Evolutionary conservation across 2,329 filamentous ascomycete genomes (phyloP).

Genomic region (Periconia macrospinosa): DNA sequence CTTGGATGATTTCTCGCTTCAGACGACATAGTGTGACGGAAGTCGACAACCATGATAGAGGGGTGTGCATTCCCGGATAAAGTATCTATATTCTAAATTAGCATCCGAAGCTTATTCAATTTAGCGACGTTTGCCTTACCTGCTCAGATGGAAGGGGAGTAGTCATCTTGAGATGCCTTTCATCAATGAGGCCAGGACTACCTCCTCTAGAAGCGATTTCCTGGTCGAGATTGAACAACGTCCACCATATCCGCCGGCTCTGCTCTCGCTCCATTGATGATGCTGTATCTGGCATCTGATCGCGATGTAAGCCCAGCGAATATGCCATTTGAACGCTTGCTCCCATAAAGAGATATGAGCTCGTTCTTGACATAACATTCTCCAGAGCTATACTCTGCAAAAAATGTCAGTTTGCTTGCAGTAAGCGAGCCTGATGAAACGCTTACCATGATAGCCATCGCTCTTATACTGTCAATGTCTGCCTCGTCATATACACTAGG

Average conservation of each 20-base stretch:
- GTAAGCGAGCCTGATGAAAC: not conserved
- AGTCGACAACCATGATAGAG: conserved; percentile 35
- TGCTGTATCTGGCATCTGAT: conserved; percentile 32
- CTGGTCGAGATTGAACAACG: conserved; percentile 38
- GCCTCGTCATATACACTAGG: conserved; percentile 39
- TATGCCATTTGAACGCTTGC: conserved; percentile 41
- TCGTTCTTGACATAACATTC: conserved; percentile 37
- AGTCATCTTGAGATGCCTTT: conserved; percentile 32
- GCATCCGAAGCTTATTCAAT: not conserved
- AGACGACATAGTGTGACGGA: conserved; percentile 34
- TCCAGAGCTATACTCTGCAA: conserved; percentile 37
- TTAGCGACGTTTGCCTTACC: conserved; percentile 11
- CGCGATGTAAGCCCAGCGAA: conserved; percentile 39
- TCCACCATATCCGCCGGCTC: conserved; percentile 43
- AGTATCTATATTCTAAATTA: conserved; percentile 21
- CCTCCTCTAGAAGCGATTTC: conserved; percentile 41
- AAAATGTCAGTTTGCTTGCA: conserved; percentile 8
- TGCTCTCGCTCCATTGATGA: conserved; percentile 34
- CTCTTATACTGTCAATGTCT: conserved; percentile 41
- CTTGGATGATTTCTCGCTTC: conserved; percentile 38
- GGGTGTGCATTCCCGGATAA: conserved; percentile 39
- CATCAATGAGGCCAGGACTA: conserved; percentile 38
- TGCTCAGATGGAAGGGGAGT: conserved; percentile 38
- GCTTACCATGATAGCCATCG: conserved; percentile 37
- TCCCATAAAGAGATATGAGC: conserved; percentile 41